Evolutionary conservation across 768 basidiomycete genomes (phyloP).

Genomic region (Lactarius tabidus): DNA sequence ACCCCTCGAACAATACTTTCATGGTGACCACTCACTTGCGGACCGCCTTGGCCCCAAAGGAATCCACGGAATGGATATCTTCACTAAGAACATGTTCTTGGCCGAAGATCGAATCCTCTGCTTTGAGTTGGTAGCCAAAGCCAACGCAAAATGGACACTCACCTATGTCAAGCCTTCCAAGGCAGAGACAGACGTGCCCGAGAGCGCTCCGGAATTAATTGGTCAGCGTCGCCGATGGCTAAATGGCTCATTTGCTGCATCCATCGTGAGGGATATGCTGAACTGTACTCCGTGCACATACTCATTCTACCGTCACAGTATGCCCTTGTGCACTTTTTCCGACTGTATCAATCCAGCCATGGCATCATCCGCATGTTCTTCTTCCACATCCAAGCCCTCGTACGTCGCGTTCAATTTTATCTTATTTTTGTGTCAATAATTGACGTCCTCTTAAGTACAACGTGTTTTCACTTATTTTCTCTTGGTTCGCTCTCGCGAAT

Average conservation of each 20-base stretch:
- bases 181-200: slow-evolving; percentile 95
- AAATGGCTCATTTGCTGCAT: slow-evolving; percentile 94
- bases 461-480: slow-evolving; percentile 77
- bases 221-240: slow-evolving; percentile 95
- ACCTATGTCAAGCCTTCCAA: slow-evolving; percentile 94
- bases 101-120: slow-evolving; percentile 97
- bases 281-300: background rate
- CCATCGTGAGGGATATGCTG: slow-evolving; percentile 55
- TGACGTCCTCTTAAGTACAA: slow-evolving; percentile 59
- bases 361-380: slow-evolving; percentile 93
- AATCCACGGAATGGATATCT: slow-evolving; percentile 95
- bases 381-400: slow-evolving; percentile 89
- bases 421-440: background rate
- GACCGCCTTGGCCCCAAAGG: slow-evolving; percentile 91
- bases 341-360: slow-evolving; percentile 82
- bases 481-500: slow-evolving; percentile 92
- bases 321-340: slow-evolving; percentile 89
- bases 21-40: slow-evolving; percentile 84
- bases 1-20: slow-evolving; percentile 83
- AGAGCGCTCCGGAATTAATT: slow-evolving; percentile 87
- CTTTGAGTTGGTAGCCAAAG: slow-evolving; percentile 95
- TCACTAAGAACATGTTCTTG: slow-evolving; percentile 90
- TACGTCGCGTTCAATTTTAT: slow-evolving; percentile 38
- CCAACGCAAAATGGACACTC: slow-evolving; percentile 80
- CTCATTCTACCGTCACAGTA: slow-evolving; percentile 47